Evolutionary conservation across 2,329 filamentous ascomycete genomes (phyloP).

Genomic region (Zymoseptoria tritici): DNA sequence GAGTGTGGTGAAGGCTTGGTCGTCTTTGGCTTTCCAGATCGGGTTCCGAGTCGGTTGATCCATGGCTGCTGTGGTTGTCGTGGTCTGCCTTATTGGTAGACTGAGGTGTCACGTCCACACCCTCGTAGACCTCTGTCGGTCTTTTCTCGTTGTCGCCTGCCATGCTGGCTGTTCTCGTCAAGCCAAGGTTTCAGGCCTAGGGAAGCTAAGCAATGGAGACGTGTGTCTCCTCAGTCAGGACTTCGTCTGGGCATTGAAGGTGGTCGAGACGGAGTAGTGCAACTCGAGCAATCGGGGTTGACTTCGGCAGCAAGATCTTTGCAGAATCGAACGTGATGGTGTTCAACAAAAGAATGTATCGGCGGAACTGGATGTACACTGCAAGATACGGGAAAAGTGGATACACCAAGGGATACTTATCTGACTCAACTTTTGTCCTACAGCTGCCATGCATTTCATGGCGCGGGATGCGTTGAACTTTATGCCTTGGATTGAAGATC

Average conservation of each 20-base stretch:
- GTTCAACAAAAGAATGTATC: neutral
- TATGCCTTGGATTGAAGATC: neutral
- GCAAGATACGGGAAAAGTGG: neutral
- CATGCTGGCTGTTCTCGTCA: neutral
- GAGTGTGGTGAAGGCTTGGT: slow-evolving; percentile 20
- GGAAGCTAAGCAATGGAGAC: neutral
- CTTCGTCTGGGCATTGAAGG: neutral
- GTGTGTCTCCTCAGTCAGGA: neutral
- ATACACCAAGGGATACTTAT: neutral
- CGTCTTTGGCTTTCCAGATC: slow-evolving; percentile 7
- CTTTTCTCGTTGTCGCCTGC: neutral
- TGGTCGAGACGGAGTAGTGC: neutral
- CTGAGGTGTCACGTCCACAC: neutral
- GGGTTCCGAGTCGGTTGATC: neutral
- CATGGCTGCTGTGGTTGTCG: slow-evolving; percentile 7
- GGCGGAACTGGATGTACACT: neutral
- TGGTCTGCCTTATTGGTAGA: slow-evolving; percentile 3
- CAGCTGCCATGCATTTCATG: neutral
- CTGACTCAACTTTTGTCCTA: neutral
- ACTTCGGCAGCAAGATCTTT: neutral
- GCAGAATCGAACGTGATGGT: neutral
- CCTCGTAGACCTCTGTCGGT: neutral
- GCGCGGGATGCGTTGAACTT: neutral
- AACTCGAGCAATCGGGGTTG: neutral
- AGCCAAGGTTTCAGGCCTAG: neutral